A percentile compares a stretch with the other conserved stretches of the same genome.
Conservation (phyloP, 108 stramenopile genomes). For the Schizochytrium sp. region DNA sequence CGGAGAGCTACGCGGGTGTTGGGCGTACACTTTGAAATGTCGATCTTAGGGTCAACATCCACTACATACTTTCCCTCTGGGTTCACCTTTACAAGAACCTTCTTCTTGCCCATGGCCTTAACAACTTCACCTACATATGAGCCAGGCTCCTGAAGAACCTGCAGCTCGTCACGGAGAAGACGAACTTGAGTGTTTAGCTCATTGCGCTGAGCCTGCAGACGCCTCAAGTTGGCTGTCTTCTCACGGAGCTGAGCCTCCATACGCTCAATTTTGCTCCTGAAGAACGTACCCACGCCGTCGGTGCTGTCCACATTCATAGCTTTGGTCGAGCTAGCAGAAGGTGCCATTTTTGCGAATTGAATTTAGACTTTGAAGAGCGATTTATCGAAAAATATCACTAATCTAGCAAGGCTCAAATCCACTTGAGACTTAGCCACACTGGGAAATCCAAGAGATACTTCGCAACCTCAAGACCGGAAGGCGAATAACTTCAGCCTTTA, state of each 20-base stretch:
- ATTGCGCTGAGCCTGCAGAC: conserved; percentile 81
- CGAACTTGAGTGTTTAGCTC: conserved; percentile 77
- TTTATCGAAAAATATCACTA: neutral
- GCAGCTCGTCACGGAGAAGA: conserved; percentile 96
- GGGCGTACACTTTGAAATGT: conserved; percentile 94
- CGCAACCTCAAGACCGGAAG: too few relatives aligned
- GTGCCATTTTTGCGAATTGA: neutral
- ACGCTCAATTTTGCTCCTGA: conserved; percentile 75
- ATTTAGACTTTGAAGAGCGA: neutral
- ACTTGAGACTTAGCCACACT: too few relatives aligned
- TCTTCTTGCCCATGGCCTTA: conserved; percentile 98
- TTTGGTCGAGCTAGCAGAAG: neutral
- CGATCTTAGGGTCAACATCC: conserved; percentile 95
- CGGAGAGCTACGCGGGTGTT: conserved; percentile 97
- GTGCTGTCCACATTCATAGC: neutral
- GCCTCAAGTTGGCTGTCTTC: conserved; percentile 75
- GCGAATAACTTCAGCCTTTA: too few relatives aligned
- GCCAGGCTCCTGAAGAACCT: conserved; percentile 97
- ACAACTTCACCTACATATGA: conserved; percentile 99
- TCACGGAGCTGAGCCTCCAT: conserved; percentile 75
- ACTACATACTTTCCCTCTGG: conserved; percentile 99
- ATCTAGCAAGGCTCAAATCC: too few relatives aligned
- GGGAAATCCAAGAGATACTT: too few relatives aligned
- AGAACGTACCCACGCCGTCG: conserved; percentile 73
- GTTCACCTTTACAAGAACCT: conserved; percentile 96